Conservation (phyloP, 148 eudicot genomes). For the Simmondsia chinensis region DNA sequence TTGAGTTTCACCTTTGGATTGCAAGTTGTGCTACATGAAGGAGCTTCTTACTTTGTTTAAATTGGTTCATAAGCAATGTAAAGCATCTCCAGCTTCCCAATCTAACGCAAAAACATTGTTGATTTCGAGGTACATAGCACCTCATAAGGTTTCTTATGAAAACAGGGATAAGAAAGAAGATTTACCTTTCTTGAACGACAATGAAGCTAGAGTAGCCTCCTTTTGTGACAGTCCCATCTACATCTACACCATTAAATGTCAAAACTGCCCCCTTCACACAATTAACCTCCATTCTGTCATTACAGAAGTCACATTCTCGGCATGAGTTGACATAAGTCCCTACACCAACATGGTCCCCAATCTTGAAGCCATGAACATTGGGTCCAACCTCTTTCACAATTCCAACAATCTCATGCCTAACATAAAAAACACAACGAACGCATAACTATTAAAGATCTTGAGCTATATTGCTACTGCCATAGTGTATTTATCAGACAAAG, state of each 20-base stretch:
- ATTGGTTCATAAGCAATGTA: no score
- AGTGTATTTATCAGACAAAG: neutral
- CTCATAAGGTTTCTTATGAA: no score
- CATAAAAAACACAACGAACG: neutral
- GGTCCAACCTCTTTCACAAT: conserved; percentile 64
- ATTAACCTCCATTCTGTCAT: conserved; percentile 42
- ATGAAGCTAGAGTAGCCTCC: conserved; percentile 71
- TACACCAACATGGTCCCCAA: conserved; percentile 78
- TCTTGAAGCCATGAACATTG: conserved; percentile 48
- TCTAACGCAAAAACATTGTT: no score
- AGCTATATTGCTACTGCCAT: neutral
- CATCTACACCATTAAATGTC: conserved; percentile 57
- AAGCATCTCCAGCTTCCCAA: no score
- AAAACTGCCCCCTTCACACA: conserved; percentile 49
- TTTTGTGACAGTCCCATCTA: conserved; percentile 61
- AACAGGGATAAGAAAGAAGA: neutral
- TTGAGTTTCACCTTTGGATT: no score
- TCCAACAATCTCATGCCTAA: conserved; percentile 87
- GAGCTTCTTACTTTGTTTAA: no score
- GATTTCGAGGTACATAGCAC: no score
- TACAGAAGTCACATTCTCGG: conserved; percentile 65
- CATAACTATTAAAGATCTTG: neutral
- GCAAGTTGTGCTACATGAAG: no score
- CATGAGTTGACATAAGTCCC: conserved; percentile 86
- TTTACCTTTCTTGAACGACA: conserved; percentile 64